Conservation (phyloP, 2,329 filamentous ascomycete genomes). For the Chaetomium olivaceum region DNA sequence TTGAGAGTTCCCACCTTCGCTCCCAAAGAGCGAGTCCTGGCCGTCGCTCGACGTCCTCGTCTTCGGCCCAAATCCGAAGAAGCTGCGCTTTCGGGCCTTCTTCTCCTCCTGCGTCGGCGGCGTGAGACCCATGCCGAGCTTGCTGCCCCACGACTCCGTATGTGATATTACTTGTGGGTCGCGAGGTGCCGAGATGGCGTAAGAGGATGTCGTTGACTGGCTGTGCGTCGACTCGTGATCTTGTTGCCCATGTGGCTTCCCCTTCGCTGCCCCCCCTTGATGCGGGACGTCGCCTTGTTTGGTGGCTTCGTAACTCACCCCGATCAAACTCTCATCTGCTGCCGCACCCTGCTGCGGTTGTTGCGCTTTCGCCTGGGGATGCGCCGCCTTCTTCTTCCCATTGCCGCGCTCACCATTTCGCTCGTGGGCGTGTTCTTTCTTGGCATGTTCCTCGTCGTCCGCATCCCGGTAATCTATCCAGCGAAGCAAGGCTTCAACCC, state of each 20-base stretch:
- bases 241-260: constrained; percentile 41
- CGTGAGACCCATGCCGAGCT: constrained; percentile 50
- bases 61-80: constrained; percentile 70
- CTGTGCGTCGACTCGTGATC: constrained; percentile 39
- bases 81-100: constrained; percentile 74
- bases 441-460: constrained; percentile 53
- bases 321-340: constrained; percentile 52
- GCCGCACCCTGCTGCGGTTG: constrained; percentile 31
- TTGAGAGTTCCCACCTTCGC: constrained; percentile 49
- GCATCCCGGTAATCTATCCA: constrained; percentile 78
- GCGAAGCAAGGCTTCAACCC: constrained; percentile 86
- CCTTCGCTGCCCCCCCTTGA: constrained; percentile 42
- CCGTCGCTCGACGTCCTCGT: constrained; percentile 59
- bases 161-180: constrained; percentile 85
- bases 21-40: constrained; percentile 56
- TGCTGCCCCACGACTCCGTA: constrained; percentile 82
- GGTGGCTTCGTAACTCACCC: constrained; percentile 59
- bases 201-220: constrained; percentile 44
- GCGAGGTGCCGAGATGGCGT: constrained; percentile 78
- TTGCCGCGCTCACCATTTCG: constrained; percentile 43
- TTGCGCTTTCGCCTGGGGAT: constrained; percentile 38
- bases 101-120: constrained; percentile 68
- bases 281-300: constrained; percentile 54
- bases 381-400: constrained; percentile 48
- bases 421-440: constrained; percentile 44